Evolutionary conservation across 208 protist species (phyloP).

Genomic region (Acanthamoeba lenticulata): DNA sequence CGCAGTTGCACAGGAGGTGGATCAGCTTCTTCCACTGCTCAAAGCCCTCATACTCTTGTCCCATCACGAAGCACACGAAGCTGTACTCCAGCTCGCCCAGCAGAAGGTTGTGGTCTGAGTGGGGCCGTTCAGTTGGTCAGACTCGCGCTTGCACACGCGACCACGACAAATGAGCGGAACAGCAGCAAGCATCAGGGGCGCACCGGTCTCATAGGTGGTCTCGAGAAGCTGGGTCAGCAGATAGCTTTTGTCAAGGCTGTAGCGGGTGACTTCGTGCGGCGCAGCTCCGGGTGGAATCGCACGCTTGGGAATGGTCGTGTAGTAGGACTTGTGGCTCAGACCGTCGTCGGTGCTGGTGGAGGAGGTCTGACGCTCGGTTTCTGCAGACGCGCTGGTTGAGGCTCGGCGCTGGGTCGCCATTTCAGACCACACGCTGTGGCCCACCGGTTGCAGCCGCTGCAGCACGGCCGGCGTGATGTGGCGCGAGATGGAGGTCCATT

Average conservation of each 20-base stretch:
- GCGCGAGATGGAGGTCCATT: background rate
- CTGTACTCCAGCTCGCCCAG: constrained; percentile 51
- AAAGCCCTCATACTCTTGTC: constrained; percentile 28
- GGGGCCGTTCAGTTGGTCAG: background rate
- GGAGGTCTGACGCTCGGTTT: background rate
- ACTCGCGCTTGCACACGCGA: background rate
- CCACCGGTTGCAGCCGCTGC: constrained; percentile 26
- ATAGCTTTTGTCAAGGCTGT: constrained; percentile 59
- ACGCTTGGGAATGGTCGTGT: constrained; percentile 10
- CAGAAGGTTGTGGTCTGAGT: background rate
- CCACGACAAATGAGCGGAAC: background rate
- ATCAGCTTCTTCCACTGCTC: constrained; percentile 35
- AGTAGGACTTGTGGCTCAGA: background rate
- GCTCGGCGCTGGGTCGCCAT: background rate
- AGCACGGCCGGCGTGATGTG: constrained; percentile 13
- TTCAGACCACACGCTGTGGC: background rate
- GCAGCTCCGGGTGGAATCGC: background rate
- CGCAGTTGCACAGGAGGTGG: constrained; percentile 22
- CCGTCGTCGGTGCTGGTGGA: background rate
- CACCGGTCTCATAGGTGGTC: background rate
- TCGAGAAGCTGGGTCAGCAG: background rate
- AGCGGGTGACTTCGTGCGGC: background rate
- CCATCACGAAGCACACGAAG: constrained; percentile 38
- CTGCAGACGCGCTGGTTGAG: no score
- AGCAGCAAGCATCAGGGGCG: background rate